phyloP scores from a whole-genome alignment of 2,329 filamentous ascomycete species.

The Pyrenochaeta sp. region DNA sequence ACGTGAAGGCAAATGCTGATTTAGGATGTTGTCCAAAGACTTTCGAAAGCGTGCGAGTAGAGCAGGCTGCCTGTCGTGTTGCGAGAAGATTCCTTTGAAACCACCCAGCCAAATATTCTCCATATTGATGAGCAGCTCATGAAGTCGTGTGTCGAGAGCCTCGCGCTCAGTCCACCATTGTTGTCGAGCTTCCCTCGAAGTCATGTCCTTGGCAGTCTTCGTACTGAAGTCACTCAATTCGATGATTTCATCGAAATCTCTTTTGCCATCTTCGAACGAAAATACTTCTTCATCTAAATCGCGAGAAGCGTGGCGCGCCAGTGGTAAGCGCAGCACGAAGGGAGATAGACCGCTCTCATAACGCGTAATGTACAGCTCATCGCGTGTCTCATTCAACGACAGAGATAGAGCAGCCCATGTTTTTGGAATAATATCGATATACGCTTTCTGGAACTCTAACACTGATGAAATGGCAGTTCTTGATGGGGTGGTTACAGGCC shows the following conservation, averaged over 20 bases:
- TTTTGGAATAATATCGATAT: constrained; percentile 83
- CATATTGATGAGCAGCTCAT: constrained; percentile 81
- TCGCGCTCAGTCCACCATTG: constrained; percentile 92
- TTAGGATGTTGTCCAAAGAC: constrained; percentile 79
- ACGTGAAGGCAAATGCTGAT: constrained; percentile 86
- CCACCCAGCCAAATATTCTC: constrained; percentile 95
- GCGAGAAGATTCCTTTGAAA: constrained; percentile 92
- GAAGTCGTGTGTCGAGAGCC: constrained; percentile 77
- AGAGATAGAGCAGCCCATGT: constrained; percentile 89
- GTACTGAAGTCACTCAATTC: constrained; percentile 82
- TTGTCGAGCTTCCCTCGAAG: constrained; percentile 75
- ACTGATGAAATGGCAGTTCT: constrained; percentile 50
- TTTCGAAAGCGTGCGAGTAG: constrained; percentile 78
- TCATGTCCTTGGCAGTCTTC: constrained; percentile 76
- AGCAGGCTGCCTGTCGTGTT: constrained; percentile 68
- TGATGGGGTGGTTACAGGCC: constrained; percentile 48
- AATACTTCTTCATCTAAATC: constrained; percentile 84
- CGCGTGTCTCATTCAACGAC: constrained; percentile 79
- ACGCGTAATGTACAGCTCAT: constrained; percentile 90
- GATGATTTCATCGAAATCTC: constrained; percentile 85
- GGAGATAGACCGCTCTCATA: constrained; percentile 78
- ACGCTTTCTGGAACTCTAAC: constrained; percentile 75
- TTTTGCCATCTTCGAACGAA: constrained; percentile 79
- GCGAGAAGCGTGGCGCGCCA: constrained; percentile 81
- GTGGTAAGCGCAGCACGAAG: constrained; percentile 85